phyloP scores from a whole-genome alignment of 352 stramenopile species.

The Phytophthora cryptogea region DNA sequence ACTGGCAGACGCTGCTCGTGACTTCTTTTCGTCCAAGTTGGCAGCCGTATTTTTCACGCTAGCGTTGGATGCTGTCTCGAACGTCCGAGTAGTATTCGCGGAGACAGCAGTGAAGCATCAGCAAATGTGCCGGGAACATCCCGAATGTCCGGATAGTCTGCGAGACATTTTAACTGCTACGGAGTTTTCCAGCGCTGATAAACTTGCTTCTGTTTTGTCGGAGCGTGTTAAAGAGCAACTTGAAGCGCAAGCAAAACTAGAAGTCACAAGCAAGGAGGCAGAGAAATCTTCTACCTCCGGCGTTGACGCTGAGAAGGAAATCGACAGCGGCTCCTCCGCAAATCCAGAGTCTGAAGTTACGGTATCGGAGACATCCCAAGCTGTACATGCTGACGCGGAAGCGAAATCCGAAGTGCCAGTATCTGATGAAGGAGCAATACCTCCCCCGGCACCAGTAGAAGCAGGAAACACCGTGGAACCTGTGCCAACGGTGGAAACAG shows the following conservation, averaged over 20 bases:
- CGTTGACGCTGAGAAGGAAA: conserved; percentile 10
- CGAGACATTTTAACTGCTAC: conserved; percentile 26
- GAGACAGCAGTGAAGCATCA: conserved; percentile 54
- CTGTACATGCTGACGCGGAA: conserved; percentile 2
- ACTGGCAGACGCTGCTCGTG: conserved; percentile 12
- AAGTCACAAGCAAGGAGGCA: conserved; percentile 12
- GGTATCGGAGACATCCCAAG: background rate
- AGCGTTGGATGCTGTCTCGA: conserved; percentile 67
- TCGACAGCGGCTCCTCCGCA: conserved; percentile 3
- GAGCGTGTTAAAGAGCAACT: conserved; percentile 21
- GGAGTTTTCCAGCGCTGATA: conserved; percentile 31
- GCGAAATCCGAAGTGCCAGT: conserved; percentile 9
- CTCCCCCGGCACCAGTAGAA: conserved; percentile 30
- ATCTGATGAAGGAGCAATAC: conserved; percentile 5
- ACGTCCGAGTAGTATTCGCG: conserved; percentile 71
- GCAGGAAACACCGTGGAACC: conserved; percentile 15
- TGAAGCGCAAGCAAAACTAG: conserved; percentile 13
- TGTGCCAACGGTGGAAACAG: conserved; percentile 22
- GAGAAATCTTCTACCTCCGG: background rate
- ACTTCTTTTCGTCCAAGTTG: conserved; percentile 61
- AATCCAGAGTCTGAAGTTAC: conserved; percentile 9
- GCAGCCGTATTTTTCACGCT: conserved; percentile 58
- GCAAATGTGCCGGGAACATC: conserved; percentile 35
- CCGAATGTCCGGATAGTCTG: conserved; percentile 35
- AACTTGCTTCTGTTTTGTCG: conserved; percentile 36